These are phyloP conservation scores for Pichia gijzeniarum DNA, from an alignment of 805 yeast genomes.

Conservation along the genomic window DNA sequence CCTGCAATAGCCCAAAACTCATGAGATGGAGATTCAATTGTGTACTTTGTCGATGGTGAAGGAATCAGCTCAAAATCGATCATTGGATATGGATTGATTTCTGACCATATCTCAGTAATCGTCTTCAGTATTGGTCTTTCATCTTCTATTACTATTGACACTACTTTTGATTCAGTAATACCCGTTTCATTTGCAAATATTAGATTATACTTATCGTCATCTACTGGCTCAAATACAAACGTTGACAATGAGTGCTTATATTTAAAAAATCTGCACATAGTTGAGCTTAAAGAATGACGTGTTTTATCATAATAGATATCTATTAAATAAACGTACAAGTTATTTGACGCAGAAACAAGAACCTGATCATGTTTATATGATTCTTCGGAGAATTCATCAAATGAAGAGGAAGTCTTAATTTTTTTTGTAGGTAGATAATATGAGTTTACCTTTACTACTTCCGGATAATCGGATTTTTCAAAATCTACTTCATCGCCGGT, in stretches of 20 bases:
- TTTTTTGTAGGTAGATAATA: slow-evolving; percentile 22
- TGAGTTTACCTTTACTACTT: slow-evolving; percentile 14
- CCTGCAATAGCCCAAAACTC: slow-evolving; percentile 30
- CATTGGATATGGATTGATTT: slow-evolving; percentile 23
- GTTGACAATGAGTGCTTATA: slow-evolving; percentile 18
- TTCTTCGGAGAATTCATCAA: slow-evolving; percentile 13
- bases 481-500: slow-evolving; percentile 23
- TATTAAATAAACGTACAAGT: slow-evolving; percentile 20
- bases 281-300: slow-evolving; percentile 16
- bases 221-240: slow-evolving; percentile 22
- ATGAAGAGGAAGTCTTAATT: slow-evolving; percentile 8
- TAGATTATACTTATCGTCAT: slow-evolving; percentile 14
- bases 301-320: slow-evolving; percentile 21
- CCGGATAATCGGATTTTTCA: slow-evolving; percentile 1
- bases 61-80: slow-evolving; percentile 21
- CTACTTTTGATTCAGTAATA: slow-evolving; percentile 18
- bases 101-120: slow-evolving; percentile 17
- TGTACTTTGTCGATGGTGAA: slow-evolving; percentile 15
- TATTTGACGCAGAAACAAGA: slow-evolving; percentile 19
- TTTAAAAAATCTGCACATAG: slow-evolving; percentile 18
- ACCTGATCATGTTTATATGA: slow-evolving; percentile 24
- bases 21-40: slow-evolving; percentile 18
- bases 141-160: slow-evolving; percentile 14
- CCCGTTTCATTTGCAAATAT: slow-evolving; percentile 25
- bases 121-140: slow-evolving; percentile 17